A percentile compares a stretch with the other conserved stretches of the same genome.
Conservation (phyloP, 2,329 filamentous ascomycete genomes). For the Paradendryphiella salina region DNA sequence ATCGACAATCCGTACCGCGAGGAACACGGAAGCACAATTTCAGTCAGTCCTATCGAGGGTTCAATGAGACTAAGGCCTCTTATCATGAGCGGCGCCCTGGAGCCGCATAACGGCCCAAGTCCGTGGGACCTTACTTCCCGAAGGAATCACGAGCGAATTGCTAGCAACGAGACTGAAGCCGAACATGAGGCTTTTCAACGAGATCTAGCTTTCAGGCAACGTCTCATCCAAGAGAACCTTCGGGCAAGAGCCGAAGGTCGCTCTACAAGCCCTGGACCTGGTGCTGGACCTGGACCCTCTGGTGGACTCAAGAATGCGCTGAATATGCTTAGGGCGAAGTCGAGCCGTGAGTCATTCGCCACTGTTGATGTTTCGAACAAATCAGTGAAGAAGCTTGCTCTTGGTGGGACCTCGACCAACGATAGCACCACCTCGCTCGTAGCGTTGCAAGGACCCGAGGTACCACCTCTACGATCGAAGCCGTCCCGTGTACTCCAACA, state of each 20-base stretch:
- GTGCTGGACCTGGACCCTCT: conserved; percentile 32
- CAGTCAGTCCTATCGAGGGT: conserved; percentile 42
- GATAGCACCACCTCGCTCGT: conserved; percentile 44
- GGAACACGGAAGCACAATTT: conserved; percentile 43
- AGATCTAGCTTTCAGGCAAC: conserved; percentile 71
- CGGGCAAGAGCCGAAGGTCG: conserved; percentile 65
- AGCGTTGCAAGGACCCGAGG: conserved; percentile 28
- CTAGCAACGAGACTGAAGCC: conserved; percentile 56
- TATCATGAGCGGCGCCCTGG: conserved; percentile 12
- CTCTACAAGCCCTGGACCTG: conserved; percentile 45
- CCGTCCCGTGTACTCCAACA: conserved; percentile 39
- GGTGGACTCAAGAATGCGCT: conserved; percentile 59
- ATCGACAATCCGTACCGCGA: conserved; percentile 48
- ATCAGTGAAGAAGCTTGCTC: conserved; percentile 64
- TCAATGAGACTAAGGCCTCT: conserved; percentile 17
- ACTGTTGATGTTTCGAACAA: conserved; percentile 57
- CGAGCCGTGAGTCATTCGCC: conserved; percentile 67
- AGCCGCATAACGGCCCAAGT: conserved; percentile 16
- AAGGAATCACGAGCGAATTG: conserved; percentile 53
- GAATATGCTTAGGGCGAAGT: conserved; percentile 66
- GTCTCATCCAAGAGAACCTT: conserved; percentile 72
- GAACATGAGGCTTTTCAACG: conserved; percentile 72
- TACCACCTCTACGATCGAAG: conserved; percentile 34
- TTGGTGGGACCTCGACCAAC: conserved; percentile 51
- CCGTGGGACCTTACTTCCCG: conserved; percentile 56